phyloP scores from a whole-genome alignment of 805 yeast species.

The Wickerhamomyces bovis region DNA sequence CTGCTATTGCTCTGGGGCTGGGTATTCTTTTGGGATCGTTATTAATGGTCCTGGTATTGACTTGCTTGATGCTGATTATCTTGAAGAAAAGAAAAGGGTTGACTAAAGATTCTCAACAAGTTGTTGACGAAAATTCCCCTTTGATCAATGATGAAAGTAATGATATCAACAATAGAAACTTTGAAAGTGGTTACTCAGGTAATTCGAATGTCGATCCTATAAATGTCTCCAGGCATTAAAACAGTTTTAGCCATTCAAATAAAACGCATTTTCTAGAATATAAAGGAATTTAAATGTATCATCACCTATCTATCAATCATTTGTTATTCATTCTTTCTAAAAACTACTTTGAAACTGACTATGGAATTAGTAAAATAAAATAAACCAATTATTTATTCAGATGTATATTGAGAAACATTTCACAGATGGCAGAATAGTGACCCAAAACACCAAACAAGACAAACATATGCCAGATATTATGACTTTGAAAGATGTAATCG shows the following conservation, averaged over 20 bases:
- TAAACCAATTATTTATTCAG: constrained; percentile 10
- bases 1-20: constrained; percentile 59
- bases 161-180: constrained; percentile 4
- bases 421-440: constrained; percentile 74
- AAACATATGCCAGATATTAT: constrained; percentile 90
- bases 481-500: constrained; percentile 70
- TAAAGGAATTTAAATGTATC: no score
- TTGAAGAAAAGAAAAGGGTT: constrained; percentile 21
- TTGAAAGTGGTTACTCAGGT: constrained; percentile 21
- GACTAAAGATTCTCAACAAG: constrained; percentile 2
- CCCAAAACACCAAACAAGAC: constrained; percentile 88
- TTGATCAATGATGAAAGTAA: background rate
- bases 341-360: no score
- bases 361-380: no score
- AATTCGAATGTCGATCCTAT: constrained; percentile 19
- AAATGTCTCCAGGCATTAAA: constrained; percentile 1
- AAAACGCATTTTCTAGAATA: no score
- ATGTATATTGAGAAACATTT: constrained; percentile 50
- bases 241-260: no score
- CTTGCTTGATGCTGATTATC: constrained; percentile 32
- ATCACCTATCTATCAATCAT: no score
- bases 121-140: background rate
- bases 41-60: constrained; percentile 26
- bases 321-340: no score
- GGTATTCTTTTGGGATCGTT: constrained; percentile 62